phyloP scores from a whole-genome alignment of 306 rosid species.

The Vicia sativa region DNA sequence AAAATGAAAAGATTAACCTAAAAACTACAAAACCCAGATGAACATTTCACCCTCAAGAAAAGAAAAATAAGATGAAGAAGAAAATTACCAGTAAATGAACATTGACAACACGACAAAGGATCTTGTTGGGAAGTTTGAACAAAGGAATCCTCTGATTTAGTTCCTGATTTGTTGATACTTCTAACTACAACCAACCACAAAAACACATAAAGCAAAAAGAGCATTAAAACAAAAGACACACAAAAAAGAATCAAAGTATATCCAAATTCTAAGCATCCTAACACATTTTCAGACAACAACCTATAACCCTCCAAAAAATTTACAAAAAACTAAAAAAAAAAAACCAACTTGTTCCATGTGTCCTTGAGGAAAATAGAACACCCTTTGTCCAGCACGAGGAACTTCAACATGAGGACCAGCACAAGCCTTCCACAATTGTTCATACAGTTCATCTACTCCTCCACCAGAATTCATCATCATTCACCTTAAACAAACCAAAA shows the following conservation, averaged over 20 bases:
- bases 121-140: slow-evolving; percentile 82
- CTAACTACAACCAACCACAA: slow-evolving; percentile 54
- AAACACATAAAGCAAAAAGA: neutral
- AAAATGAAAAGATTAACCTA: neutral
- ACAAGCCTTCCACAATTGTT: slow-evolving; percentile 78
- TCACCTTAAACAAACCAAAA: neutral
- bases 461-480: slow-evolving; percentile 38
- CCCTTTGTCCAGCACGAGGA: slow-evolving; percentile 59
- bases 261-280: slow-evolving; percentile 8
- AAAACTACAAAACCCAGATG: slow-evolving; percentile 21
- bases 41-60: neutral
- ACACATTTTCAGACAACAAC: slow-evolving; percentile 21
- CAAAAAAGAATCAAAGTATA: slow-evolving; percentile 1
- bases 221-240: neutral
- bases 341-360: slow-evolving; percentile 88
- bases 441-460: slow-evolving; percentile 52
- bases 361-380: slow-evolving; percentile 87
- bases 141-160: slow-evolving; percentile 75
- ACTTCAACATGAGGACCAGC: slow-evolving; percentile 83
- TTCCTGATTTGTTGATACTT: slow-evolving; percentile 89
- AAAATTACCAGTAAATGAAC: slow-evolving; percentile 68
- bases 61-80: neutral
- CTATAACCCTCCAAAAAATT: neutral
- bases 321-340: neutral
- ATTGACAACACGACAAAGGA: slow-evolving; percentile 73